These are phyloP conservation scores for Panellus pusillus DNA, from an alignment of 768 basidiomycete genomes.

Conservation along the genomic window DNA sequence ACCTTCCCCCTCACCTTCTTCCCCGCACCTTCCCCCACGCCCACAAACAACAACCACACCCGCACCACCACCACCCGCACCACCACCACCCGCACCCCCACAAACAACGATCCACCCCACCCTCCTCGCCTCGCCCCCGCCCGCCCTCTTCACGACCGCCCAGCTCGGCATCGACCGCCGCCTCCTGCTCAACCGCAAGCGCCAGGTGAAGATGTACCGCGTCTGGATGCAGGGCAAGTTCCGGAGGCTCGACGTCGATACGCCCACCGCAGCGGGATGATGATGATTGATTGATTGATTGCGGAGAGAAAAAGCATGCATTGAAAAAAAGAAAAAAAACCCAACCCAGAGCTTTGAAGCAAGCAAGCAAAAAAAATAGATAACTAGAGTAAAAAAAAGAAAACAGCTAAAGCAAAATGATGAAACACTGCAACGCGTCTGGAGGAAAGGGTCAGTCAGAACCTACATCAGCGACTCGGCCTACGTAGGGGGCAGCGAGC, in stretches of 20 bases:
- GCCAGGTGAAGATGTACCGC: slow-evolving; percentile 95
- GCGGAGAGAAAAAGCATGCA: too few relatives aligned
- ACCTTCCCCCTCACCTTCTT: too few relatives aligned
- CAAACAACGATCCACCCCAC: slow-evolving; percentile 36
- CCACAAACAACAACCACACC: slow-evolving; percentile 7
- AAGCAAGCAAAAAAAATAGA: neutral
- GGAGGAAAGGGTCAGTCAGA: slow-evolving; percentile 8
- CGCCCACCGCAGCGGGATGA: neutral
- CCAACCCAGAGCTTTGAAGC: neutral
- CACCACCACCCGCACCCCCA: neutral
- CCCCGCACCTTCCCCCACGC: too few relatives aligned
- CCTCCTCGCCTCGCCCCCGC: slow-evolving; percentile 42
- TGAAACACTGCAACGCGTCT: neutral
- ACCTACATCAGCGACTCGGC: slow-evolving; percentile 12
- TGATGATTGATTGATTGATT: too few relatives aligned
- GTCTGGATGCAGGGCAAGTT: slow-evolving; percentile 94
- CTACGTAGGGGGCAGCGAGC: slow-evolving; percentile 12
- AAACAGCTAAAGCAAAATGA: neutral
- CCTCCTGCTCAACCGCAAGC: slow-evolving; percentile 89
- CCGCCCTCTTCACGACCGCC: slow-evolving; percentile 74
- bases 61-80: neutral
- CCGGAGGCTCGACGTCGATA: slow-evolving; percentile 40
- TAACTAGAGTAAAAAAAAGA: too few relatives aligned
- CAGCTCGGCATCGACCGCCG: slow-evolving; percentile 90
- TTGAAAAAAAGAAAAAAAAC: too few relatives aligned